Evolutionary conservation across 306 rosid species (phyloP), one percentile per base, ranked within the genome.

Genomic region (Sophora flavescens): DNA sequence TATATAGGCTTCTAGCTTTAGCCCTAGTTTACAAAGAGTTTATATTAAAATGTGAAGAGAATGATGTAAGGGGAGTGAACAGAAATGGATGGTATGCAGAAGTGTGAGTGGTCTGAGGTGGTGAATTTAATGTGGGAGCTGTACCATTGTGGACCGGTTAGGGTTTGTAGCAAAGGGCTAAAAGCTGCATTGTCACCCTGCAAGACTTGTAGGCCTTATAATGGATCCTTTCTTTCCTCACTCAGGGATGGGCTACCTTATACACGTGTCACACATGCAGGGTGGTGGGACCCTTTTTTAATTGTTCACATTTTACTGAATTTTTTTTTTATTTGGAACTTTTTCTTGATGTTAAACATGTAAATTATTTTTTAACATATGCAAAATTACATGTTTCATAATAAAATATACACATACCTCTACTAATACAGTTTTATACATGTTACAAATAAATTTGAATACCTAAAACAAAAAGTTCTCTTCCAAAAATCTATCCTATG

Each of bases 41-140:
- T 63, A 39, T 47, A 65, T 16, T 45, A 80, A 64, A 65, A 42
- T 41, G 66, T 64, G 79, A 56, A 80, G 36, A n/a, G 67, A 71
- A 62, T 18, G 36, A 0, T 73, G 71, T 36, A 80, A 77, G 30
- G 10, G 35, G 70, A 47, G 2, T 62, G 82, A 74, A 65, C 10
- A 66, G 50, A 53, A 75, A 61, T 59, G 35, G 71, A 72, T 80
- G 84, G 78, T 41, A 72, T 78, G 88, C 30, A 8, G n/a, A 50
- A 65, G 48, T 8, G 58, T 42, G 75, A 66, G 82, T 66, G 72
- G 39, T n/a, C 38, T 77, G 83, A 73, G 88, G 84, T 82, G 80
- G 82, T 86, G 93, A 90, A 88, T 90, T 91, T 83, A 90, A 91
- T 88, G 96, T 26, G 68, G 63, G 83, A 75, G 81, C 6, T 57